Evolutionary conservation across 2,329 filamentous ascomycete species (phyloP), one percentile per base, ranked within the genome.

Genomic region (Neofusicoccum parvum): DNA sequence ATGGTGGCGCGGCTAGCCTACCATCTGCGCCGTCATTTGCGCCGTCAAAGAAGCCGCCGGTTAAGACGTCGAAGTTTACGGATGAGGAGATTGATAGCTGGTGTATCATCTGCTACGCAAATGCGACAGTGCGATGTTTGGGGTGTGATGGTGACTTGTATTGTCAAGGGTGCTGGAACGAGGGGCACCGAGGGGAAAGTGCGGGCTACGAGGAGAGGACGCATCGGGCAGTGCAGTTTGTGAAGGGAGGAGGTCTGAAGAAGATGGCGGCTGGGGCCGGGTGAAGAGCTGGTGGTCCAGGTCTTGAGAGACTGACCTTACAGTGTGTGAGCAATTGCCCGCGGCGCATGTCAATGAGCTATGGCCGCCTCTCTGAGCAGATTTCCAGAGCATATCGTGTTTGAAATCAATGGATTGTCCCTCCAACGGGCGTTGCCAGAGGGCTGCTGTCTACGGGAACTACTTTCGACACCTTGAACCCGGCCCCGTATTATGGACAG

Each of bases 101-200:
- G 91, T 96, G 92, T 75, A 86, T 89, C 37, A 92, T 95, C 10
- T 96, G 92, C 74, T 87, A 90, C 53, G 91, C 92, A 66, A 90
- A 95, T 72, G 92, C 90, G 0, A 88, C 87, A 3, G 79, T 95
- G 34, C 83, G 84, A 65, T 96, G 92, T 73, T 73, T 88, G 0
- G 91, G 89, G 3, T 96, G 92, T 71, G 88, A 83, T 62, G 81
- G 80, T 1, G 85, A 94, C 69, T 80, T 92, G 46, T 96, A 94
- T 74, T 96, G 92, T 75, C 81, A 83, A 23, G 81, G 85, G 15
- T 96, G 92, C 80, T 96, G 92, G 92, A 85, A 83, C 66, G 92
- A 94, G 72, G 92, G 92, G 76, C 92, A 96, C 72, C 80, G 87
- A 39, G 89, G 90, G 0, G 87, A 88, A 0, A 81, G 83, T 50